Base-by-base conservation (phyloP, 768 basidiomycete genomes). In the Mycena belliarum region DNA sequence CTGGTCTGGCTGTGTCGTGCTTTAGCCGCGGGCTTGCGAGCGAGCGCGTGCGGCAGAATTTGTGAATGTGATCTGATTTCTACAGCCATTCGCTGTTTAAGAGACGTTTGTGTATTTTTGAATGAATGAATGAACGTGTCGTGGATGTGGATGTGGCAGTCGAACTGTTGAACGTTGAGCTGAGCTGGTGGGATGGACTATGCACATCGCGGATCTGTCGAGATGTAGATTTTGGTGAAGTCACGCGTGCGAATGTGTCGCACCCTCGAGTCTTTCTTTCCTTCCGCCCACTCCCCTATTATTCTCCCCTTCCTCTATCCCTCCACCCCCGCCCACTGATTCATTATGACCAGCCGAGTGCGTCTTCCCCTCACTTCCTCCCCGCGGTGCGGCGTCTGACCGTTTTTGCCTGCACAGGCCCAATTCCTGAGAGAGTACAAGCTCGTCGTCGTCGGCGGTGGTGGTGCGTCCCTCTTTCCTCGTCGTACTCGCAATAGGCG, bases 371-470 rank as follows among this genome's bases (percentile, higher is more conserved):
- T 20, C 38, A 1, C 29, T 15, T 47, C 29, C 44, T 25, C n/a
- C 42, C 24, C 23, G n/a, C 29, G 23, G 33, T 35, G 7, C 29
- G 7, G 29, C 29, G 29, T 35, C 41, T 35, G 3, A 43, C 6
- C 50, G 23, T 20, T 28, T 41, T 43, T 15, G 14, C n/a, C n/a
- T n/a, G n/a, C n/a, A n/a, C 23, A 47, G 23, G 42, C 23, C 37
- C 51, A 65, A 52, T 64, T 64, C 37, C 52, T 64, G 40, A 40
- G 63, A 15, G 63, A 64, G 49, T 64, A 52, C 55, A 75, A 75
- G 72, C 57, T 74, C 66, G 89, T 91, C 63, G 89, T 91, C 63
- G 89, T 91, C 63, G 89, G 89, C 44, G 89, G 88, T 67, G 89
- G 89, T 80, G 89, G 88, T 85, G 42, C 37, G 56, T 58, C 16